Conservation (phyloP, 108 stramenopile species). For the Cyclotella baltica region DNA sequence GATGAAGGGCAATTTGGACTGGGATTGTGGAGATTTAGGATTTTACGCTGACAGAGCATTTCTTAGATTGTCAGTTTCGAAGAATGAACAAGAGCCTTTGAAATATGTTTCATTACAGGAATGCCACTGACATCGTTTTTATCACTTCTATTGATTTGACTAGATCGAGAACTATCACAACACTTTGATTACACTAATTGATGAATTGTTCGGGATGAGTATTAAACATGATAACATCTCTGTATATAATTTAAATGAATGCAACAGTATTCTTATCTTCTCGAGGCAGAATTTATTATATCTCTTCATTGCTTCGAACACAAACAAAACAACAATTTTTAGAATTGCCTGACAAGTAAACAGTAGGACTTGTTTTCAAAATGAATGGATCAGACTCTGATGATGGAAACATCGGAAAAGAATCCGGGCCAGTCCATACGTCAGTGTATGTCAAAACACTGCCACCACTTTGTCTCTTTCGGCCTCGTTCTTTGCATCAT, state of each 20-base stretch:
- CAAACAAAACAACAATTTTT: constrained; percentile 61
- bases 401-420: constrained; percentile 81
- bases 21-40: constrained; percentile 93
- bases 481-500: constrained; percentile 13
- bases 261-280: background rate
- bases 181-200: too few species aligned
- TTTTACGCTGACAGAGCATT: constrained; percentile 92
- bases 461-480: constrained; percentile 19
- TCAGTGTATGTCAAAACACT: constrained; percentile 53
- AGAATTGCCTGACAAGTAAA: constrained; percentile 77
- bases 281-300: background rate
- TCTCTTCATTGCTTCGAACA: constrained; percentile 32
- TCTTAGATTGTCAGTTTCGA: constrained; percentile 49
- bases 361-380: constrained; percentile 52
- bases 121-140: background rate
- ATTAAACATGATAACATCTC: too few species aligned
- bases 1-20: constrained; percentile 92
- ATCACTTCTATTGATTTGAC: background rate
- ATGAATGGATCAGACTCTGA: constrained; percentile 82
- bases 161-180: too few species aligned
- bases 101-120: too few species aligned
- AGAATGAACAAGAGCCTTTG: background rate
- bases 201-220: too few species aligned
- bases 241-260: too few species aligned
- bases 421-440: constrained; percentile 80